phyloP scores from a whole-genome alignment of 2,329 filamentous ascomycete species.

The Moelleriella libera region DNA sequence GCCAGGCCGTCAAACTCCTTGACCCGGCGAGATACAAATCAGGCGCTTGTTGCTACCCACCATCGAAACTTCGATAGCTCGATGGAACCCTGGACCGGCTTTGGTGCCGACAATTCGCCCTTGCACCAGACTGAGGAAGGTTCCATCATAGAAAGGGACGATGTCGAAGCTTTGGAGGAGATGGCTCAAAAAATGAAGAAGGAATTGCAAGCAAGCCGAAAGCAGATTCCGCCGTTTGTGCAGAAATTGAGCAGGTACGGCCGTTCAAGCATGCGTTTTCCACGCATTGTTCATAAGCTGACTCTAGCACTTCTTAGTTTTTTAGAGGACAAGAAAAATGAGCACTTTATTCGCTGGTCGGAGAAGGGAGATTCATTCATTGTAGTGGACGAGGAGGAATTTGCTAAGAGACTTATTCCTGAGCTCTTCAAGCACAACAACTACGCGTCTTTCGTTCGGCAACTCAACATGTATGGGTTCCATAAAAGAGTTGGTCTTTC shows the following conservation, averaged over 20 bases:
- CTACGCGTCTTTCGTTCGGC: constrained; percentile 89
- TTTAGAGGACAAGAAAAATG: constrained; percentile 83
- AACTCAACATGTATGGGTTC: constrained; percentile 96
- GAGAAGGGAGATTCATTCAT: constrained; percentile 94
- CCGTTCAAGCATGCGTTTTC: too few species aligned
- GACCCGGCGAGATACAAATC: constrained; percentile 36
- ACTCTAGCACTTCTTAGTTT: constrained; percentile 46
- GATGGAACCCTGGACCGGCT: constrained; percentile 25
- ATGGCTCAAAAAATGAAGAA: constrained; percentile 70
- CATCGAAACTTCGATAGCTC: constrained; percentile 22
- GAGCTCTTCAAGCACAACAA: constrained; percentile 99
- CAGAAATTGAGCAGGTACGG: constrained; percentile 95
- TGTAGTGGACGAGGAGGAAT: constrained; percentile 93
- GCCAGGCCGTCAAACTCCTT: constrained; percentile 32
- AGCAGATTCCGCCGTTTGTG: constrained; percentile 94
- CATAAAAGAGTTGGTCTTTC: constrained; percentile 90
- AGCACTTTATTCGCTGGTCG: constrained; percentile 92
- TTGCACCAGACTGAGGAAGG: constrained; percentile 22
- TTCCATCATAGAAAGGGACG: constrained; percentile 42
- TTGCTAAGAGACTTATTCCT: constrained; percentile 90
- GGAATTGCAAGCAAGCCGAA: constrained; percentile 79
- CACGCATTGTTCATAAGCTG: too few species aligned
- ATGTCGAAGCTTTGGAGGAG: constrained; percentile 65
- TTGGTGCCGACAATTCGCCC: constrained; percentile 25
- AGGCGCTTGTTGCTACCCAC: constrained; percentile 31